Conservation (phyloP, 208 protist genomes). For the Naegleria fowleri region DNA sequence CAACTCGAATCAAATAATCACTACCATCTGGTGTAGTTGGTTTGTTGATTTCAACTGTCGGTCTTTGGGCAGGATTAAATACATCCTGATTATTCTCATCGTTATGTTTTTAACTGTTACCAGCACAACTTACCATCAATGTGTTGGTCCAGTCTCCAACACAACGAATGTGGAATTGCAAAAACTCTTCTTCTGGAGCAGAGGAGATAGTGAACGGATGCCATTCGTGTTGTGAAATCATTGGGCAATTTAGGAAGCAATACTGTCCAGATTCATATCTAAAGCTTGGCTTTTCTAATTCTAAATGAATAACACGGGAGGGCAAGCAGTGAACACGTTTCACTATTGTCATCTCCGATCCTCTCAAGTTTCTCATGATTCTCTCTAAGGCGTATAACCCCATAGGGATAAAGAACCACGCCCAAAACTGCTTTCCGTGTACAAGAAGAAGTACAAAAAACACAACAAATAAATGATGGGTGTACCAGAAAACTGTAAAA, state of each 20-base stretch:
- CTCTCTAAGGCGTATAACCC: constrained; percentile 58
- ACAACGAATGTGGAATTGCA: constrained; percentile 47
- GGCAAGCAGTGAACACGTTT: constrained; percentile 18
- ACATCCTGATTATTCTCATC: not conserved
- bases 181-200: constrained; percentile 49
- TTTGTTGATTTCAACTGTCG: constrained; percentile 18
- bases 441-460: constrained; percentile 53
- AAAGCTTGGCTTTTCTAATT: constrained; percentile 22
- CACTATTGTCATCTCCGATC: constrained; percentile 46
- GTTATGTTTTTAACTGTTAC: not conserved
- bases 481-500: constrained; percentile 72
- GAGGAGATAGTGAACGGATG: constrained; percentile 76
- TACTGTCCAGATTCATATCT: constrained; percentile 65
- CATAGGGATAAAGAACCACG: constrained; percentile 40
- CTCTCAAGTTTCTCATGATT: constrained; percentile 46
- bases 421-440: constrained; percentile 52
- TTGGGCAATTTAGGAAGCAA: constrained; percentile 65
- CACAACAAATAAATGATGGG: constrained; percentile 67
- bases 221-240: constrained; percentile 62
- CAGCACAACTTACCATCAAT: too few relatives aligned
- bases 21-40: constrained; percentile 17
- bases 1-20: constrained; percentile 45
- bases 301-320: constrained; percentile 16
- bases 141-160: constrained; percentile 29
- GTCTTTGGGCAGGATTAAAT: not conserved